Evolutionary conservation across 192 early-diverging fungal genomes (phyloP), one percentile per base, ranked within the genome.

Genomic region (Geranomyces variabilis): DNA sequence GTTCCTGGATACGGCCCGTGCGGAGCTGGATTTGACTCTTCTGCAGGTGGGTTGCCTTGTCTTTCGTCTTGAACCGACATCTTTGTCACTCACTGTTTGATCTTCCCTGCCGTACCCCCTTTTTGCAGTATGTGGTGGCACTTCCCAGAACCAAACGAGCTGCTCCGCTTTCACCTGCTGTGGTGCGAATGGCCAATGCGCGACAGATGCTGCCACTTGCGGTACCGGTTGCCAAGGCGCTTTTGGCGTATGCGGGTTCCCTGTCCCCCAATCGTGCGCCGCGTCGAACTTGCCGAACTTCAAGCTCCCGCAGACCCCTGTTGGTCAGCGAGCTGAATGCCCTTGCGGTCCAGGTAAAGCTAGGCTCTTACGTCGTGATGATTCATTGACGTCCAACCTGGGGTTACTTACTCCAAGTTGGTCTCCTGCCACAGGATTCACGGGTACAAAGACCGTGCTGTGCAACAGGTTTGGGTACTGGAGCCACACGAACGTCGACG

Each of bases 191-290:
- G 51, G 51, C 19, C 51, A 55, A 28, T 55, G 51, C 51, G 51
- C 6, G 26, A 55, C 51, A 24, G 51, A 55, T 28, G 51, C 51
- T 24, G 51, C 51, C 51, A 55, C 51, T n/a, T 55, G 51, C 26
- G 51, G 51, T 8, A 24, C 51, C 19, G 51, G 51, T 24, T 55
- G 51, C 51, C 51, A 55, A 28, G 26, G 26, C 26, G 26, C 51
- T 28, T 55, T 55, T 28, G 51, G 51, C 26, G 51, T 55, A n/a
- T 55, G 51, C 51, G 51, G 51, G 26, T 55, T 55, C 26, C 51
- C 51, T n/a, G 51, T 55, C 51, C 51, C 51, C 15, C 51, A 55
- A 14, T n/a, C 51, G 51, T 55, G 51, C 26, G 21, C 51, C 51
- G 51, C 51, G 26, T n/a, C 26, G 21, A 55, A 55, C 51, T 24